Base-by-base conservation (phyloP, 306 rosid genomes). In the Luffa aegyptiaca region DNA sequence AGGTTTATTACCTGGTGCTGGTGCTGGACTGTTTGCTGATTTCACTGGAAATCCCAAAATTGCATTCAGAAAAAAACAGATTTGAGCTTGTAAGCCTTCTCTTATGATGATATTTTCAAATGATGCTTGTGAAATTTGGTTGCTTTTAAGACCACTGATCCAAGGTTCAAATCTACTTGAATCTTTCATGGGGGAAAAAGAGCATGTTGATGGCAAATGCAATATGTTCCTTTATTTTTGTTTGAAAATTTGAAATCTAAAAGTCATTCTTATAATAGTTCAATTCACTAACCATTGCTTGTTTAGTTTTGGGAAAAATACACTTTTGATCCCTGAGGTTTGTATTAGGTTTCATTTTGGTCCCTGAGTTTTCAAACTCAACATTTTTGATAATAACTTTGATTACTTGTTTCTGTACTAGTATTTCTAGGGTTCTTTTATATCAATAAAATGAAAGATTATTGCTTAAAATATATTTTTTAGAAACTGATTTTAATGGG, bases 41-140 rank as follows among this genome's bases (percentile, higher is more conserved):
- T 13, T 55, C 10, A 79, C 82, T 10, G 82, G 82, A 41, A 0
- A 79, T 51, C 82, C 82, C 62, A 79, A 64, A 18, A 79, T 76
- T 79, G 45, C 76, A 79, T 70, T 33, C 10, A 13, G 10, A 21
- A 45, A 5, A 26, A 21, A 70, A 11, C 53, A 44, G 18, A 10
- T 68, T 68, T 41, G 33, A 68, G 74, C 46, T 68, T 35, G 26
- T 6, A 65, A 65, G 20, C 33, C 63, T 18, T 31, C 10, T 31
- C 26, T n/a, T 18, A n/a, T 56, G 62, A 6, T 56, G 2, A 56
- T 56, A 56, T 56, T 56, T 56, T 6, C 8, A 5, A 6, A 56
- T 56, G 62, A 56, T 56, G 31, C 20, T 56, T 56, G 3, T 18
- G 9, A 0, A 10, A 11, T 49, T 49, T 49, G 16, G 55, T 49